Percentiles rank a stretch among this genome's conserved stretches.
Evolutionary conservation across 495 filamentous ascomycete species (phyloP).

Genomic region (Aspergillus heteromorphus): DNA sequence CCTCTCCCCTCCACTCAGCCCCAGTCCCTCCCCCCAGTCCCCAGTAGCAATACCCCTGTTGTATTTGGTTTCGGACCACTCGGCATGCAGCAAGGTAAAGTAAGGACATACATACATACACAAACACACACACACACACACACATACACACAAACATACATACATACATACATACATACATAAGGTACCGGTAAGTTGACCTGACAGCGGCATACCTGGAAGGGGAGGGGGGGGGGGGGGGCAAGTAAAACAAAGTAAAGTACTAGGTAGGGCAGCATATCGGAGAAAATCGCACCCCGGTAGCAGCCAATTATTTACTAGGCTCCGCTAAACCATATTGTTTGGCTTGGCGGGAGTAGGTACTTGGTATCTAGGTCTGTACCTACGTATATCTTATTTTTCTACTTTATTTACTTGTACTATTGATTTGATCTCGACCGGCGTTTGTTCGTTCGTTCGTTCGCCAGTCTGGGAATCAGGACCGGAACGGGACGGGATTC

Average conservation of each 20-base stretch:
- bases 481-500: background rate
- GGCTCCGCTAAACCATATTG: background rate
- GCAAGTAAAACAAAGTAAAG: too few relatives aligned
- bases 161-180: too few relatives aligned
- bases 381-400: too few relatives aligned
- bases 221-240: too few relatives aligned
- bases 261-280: constrained; percentile 7
- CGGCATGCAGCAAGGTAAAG: constrained; percentile 1
- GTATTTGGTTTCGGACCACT: background rate
- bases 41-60: too few relatives aligned
- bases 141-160: too few relatives aligned
- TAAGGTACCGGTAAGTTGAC: constrained; percentile 1
- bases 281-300: constrained; percentile 13
- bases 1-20: too few relatives aligned
- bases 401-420: too few relatives aligned
- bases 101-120: background rate
- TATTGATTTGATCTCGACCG: background rate
- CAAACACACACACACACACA: too few relatives aligned
- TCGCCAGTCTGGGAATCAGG: background rate
- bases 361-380: background rate
- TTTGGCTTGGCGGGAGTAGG: background rate
- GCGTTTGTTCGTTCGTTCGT: background rate
- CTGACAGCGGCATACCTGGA: constrained; percentile 6
- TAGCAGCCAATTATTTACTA: constrained; percentile 1
- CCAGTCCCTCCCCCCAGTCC: too few relatives aligned